Evolutionary conservation across 306 rosid species (phyloP).

Genomic region (Acacia melanoxylon): DNA sequence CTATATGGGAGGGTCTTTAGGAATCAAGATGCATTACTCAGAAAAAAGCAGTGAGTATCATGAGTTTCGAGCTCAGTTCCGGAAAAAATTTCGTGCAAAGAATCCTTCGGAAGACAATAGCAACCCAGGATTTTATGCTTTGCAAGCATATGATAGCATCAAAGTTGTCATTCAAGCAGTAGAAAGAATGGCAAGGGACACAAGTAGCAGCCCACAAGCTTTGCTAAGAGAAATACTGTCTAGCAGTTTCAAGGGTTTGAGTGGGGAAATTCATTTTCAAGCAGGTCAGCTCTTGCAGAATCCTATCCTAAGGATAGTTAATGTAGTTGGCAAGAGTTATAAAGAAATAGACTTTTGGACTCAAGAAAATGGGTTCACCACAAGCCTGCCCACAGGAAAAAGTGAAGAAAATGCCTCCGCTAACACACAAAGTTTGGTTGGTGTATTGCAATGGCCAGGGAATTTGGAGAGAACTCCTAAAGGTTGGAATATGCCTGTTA

Average conservation of each 20-base stretch:
- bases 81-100: too few species aligned
- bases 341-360: conserved; percentile 62
- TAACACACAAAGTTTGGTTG: conserved; percentile 26
- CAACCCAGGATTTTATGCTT: conserved; percentile 55
- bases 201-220: conserved; percentile 12
- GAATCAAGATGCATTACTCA: conserved; percentile 58
- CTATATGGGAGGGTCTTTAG: conserved; percentile 63
- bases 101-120: conserved; percentile 48
- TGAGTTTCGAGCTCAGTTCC: too few species aligned
- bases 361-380: conserved; percentile 37
- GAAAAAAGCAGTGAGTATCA: too few species aligned
- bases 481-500: conserved; percentile 68
- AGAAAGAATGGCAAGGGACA: conserved; percentile 26
- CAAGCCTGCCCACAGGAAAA: conserved; percentile 1
- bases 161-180: conserved; percentile 45
- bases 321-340: conserved; percentile 43
- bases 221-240: conserved; percentile 31
- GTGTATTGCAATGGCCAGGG: conserved; percentile 68
- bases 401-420: conserved; percentile 14
- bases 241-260: conserved; percentile 48
- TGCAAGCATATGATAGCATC: conserved; percentile 68
- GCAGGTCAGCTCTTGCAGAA: conserved; percentile 34
- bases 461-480: conserved; percentile 39
- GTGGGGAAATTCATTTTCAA: conserved; percentile 60
- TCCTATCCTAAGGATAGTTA: conserved; percentile 51